Evolutionary conservation across 176 grass and related monocot genomes (phyloP).

Genomic region (Oryza rufipogon): DNA sequence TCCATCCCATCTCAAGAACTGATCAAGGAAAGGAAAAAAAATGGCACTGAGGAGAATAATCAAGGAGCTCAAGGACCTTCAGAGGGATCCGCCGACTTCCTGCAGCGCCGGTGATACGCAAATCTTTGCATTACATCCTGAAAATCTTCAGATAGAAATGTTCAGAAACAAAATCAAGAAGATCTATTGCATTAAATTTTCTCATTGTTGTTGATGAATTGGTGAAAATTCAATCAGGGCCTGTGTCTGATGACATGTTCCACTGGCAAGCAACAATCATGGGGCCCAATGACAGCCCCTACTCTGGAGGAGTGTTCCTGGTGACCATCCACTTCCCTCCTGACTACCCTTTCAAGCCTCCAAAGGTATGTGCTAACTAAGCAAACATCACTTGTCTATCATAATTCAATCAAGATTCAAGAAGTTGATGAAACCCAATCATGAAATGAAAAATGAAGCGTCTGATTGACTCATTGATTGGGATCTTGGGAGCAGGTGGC

Average conservation of each 20-base stretch:
- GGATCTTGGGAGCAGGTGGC: slow-evolving; percentile 43
- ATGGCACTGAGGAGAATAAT: slow-evolving; percentile 81
- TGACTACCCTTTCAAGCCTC: slow-evolving; percentile 84
- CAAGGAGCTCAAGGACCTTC: slow-evolving; percentile 95
- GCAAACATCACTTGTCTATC: neutral
- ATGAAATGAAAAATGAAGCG: neutral
- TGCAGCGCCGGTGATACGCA: slow-evolving; percentile 74
- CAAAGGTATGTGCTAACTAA: slow-evolving; percentile 48
- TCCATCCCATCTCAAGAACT: neutral
- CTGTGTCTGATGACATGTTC: slow-evolving; percentile 82
- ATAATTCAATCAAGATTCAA: neutral
- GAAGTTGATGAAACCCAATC: neutral
- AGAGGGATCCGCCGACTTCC: slow-evolving; percentile 85
- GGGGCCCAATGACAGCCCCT: slow-evolving; percentile 64
- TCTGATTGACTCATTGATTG: neutral
- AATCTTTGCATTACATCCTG: neutral
- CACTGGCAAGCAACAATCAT: slow-evolving; percentile 95
- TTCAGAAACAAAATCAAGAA: neutral
- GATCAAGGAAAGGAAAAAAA: neutral
- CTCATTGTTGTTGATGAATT: neutral
- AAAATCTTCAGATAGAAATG: neutral
- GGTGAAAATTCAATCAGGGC: slow-evolving; percentile 47
- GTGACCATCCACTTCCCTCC: slow-evolving; percentile 74
- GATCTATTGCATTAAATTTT: neutral
- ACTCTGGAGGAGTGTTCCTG: slow-evolving; percentile 65